phyloP scores from a whole-genome alignment of 1,284 basidiomycete species.

The Ustilago cynodontis region DNA sequence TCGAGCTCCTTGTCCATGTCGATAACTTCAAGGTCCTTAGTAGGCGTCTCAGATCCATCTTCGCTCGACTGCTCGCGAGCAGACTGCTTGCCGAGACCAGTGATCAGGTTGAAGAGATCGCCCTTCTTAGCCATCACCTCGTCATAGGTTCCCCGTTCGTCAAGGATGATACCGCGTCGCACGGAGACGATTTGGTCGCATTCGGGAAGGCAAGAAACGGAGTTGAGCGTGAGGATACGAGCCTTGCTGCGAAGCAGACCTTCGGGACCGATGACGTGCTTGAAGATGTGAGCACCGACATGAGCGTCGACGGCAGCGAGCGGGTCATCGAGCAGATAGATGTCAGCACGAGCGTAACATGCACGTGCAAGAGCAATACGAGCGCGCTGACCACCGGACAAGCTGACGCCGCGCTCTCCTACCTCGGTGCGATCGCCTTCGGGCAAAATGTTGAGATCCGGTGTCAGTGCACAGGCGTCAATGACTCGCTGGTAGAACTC shows the following conservation, averaged over 20 bases:
- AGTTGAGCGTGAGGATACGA: conserved; percentile 70
- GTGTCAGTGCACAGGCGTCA: conserved; percentile 61
- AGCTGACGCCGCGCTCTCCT: conserved; percentile 73
- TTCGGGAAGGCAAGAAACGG: conserved; percentile 75
- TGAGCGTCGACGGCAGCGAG: conserved; percentile 75
- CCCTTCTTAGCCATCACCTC: conserved; percentile 75
- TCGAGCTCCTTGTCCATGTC: conserved; percentile 52
- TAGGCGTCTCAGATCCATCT: conserved; percentile 31
- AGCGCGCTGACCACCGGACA: conserved; percentile 76
- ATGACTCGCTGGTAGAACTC: conserved; percentile 72
- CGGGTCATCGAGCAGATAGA: conserved; percentile 79
- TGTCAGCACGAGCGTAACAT: conserved; percentile 79
- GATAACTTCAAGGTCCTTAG: conserved; percentile 46
- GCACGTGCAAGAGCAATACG: conserved; percentile 80
- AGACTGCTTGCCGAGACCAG: conserved; percentile 69
- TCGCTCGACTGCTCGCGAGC: conserved; percentile 50
- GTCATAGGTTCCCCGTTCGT: conserved; percentile 77
- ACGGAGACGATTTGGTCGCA: conserved; percentile 78
- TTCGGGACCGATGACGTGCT: conserved; percentile 62
- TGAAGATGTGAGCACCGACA: conserved; percentile 68
- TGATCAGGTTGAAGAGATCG: conserved; percentile 74
- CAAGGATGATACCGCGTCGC: conserved; percentile 77
- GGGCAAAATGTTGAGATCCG: conserved; percentile 79
- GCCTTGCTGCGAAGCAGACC: conserved; percentile 60
- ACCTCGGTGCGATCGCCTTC: conserved; percentile 79